Base-by-base conservation (phyloP, 1,139 yeast species). In the Candida smagusa region DNA sequence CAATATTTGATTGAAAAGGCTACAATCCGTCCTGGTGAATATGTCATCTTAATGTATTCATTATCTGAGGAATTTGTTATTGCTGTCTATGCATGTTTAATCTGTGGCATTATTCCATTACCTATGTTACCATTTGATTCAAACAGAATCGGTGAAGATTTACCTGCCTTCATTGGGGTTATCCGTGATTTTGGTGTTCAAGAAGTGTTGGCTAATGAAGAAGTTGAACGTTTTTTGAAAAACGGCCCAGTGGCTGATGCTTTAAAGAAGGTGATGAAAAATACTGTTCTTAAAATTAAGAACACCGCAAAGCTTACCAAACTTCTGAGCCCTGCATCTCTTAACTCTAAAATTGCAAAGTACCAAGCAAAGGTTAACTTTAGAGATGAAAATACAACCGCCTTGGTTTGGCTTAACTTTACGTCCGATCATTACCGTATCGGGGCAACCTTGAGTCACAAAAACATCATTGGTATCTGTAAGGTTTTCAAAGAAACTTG, bases 401-500 rank as follows among this genome's bases (percentile, higher is more conserved):
- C 84, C 0, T 48, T 84, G 46, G 73, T 84, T 0, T 78, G 89
- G 83, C 57, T 83, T 25, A 75, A 77, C 49, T 83, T 83, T 70
- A 77, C 87, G 0, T 72, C 90, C 0, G 96, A 88, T 52, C 85
- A 84, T 50, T 72, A 79, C 30, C 69, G 87, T 45, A 72, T 78
- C 1, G 87, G 85, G 0, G 82, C 84, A 2, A 68, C 72, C n/a
- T 60, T 82, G 40, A 68, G 79, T 28, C 95, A 86, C 54, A 67
- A 71, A 30, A 74, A 79, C 32, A 67, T 92, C 9, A 61, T 92
- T 53, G 83, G 89, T 1, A 77, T 87, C 58, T 89, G 97, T 58
- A 88, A 90, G 52, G 84, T 87, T 9, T 78, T 89, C 53, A 92
- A 92, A 51, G 97, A 92, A 55, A 90, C 97, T 0, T 86, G 96